Percentiles rank a stretch among this genome's conserved stretches.
Evolutionary conservation across 2,329 filamentous ascomycete species (phyloP).

Genomic region (Alternaria ethzedia): DNA sequence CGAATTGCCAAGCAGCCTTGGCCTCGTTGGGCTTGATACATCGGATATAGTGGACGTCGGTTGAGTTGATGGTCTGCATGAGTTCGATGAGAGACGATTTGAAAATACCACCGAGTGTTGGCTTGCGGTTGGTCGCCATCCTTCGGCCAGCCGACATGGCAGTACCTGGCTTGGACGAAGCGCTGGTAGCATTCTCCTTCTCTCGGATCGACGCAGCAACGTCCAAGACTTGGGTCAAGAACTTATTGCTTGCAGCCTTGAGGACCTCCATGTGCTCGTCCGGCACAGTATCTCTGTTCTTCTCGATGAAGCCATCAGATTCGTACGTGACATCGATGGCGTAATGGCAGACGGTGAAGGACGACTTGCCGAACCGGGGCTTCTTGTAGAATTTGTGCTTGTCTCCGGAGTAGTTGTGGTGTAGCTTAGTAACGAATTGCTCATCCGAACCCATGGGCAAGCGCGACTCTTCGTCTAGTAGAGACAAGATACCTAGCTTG

Average conservation of each 20-base stretch:
- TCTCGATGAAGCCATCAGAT: slow-evolving; percentile 98
- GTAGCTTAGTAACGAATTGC: slow-evolving; percentile 93
- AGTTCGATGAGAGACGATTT: slow-evolving; percentile 97
- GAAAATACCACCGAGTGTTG: slow-evolving; percentile 97
- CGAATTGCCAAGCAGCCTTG: slow-evolving; percentile 96
- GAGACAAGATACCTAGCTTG: slow-evolving; percentile 88
- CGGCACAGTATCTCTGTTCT: slow-evolving; percentile 97
- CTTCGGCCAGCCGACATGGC: slow-evolving; percentile 75
- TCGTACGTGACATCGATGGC: slow-evolving; percentile 98
- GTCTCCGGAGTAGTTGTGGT: slow-evolving; percentile 87
- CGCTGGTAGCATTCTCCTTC: slow-evolving; percentile 71
- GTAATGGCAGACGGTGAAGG: slow-evolving; percentile 98
- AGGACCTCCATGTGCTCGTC: slow-evolving; percentile 98
- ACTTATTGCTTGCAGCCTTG: slow-evolving; percentile 80
- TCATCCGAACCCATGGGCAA: slow-evolving; percentile 97
- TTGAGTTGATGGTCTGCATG: slow-evolving; percentile 97
- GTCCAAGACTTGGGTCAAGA: slow-evolving; percentile 83
- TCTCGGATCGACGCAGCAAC: slow-evolving; percentile 87
- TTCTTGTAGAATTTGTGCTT: slow-evolving; percentile 99
- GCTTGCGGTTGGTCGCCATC: slow-evolving; percentile 93
- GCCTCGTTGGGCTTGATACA: slow-evolving; percentile 99
- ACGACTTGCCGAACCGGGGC: slow-evolving; percentile 93
- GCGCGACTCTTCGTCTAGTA: slow-evolving; percentile 95
- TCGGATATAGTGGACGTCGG: slow-evolving; percentile 97
- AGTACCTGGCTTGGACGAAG: slow-evolving; percentile 71